These are phyloP conservation scores for Aspergillus chevalieri DNA, from an alignment of 2,329 filamentous ascomycete species.

Conservation along the genomic window DNA sequence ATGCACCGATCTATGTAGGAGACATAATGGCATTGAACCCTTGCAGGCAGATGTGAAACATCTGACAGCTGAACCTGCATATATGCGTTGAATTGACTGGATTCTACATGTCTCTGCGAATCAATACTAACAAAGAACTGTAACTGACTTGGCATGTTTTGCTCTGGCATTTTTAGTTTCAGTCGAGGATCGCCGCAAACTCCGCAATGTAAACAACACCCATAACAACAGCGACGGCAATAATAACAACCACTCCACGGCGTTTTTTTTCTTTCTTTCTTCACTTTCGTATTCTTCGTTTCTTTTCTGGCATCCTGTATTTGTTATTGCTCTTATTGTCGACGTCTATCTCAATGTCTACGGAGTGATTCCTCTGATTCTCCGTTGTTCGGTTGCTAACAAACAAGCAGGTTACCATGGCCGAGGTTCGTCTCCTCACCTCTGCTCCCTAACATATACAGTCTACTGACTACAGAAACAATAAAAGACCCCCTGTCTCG, in stretches of 20 bases:
- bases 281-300: background rate
- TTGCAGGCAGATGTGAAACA: background rate
- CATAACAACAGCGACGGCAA: background rate
- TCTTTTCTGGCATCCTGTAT: no score
- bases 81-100: background rate
- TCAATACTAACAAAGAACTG: no score
- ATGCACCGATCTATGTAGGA: background rate
- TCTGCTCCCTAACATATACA: background rate
- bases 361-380: no score
- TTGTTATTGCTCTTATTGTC: no score
- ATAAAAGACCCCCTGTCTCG: slow-evolving; percentile 10
- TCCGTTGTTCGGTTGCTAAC: no score
- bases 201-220: background rate
- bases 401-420: no score
- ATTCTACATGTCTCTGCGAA: no score
- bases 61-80: background rate
- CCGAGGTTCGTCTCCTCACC: background rate
- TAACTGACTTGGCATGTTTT: background rate
- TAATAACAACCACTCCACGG: background rate
- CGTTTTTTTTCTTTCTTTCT: background rate
- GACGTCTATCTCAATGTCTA: no score
- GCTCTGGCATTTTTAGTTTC: background rate
- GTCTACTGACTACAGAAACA: background rate
- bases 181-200: background rate
- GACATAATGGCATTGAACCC: background rate